A percentile compares a stretch with the other conserved stretches of the same genome.
These are phyloP conservation scores for Aspergillus ostianus DNA, from an alignment of 495 filamentous ascomycete species.

Conservation along the genomic window DNA sequence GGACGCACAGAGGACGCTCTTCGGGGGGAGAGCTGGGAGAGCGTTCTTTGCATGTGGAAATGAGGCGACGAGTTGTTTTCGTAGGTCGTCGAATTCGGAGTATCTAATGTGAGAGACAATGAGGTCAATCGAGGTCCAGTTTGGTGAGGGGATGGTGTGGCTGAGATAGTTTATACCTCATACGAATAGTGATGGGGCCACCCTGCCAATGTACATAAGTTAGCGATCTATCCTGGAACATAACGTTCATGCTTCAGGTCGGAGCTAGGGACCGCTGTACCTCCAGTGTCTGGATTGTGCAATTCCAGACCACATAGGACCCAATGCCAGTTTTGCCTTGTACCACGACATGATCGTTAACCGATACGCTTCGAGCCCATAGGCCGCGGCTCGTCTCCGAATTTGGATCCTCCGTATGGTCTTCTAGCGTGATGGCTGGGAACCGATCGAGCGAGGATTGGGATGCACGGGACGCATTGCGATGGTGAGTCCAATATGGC, in stretches of 20 bases:
- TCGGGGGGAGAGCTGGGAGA: constrained; percentile 65
- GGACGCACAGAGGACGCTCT: constrained; percentile 65
- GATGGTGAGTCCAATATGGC: constrained; percentile 52
- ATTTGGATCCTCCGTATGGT: constrained; percentile 63
- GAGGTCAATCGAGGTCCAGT: not conserved
- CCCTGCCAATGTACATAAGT: constrained; percentile 43
- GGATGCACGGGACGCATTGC: constrained; percentile 42
- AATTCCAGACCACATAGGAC: constrained; percentile 75
- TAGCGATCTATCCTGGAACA: constrained; percentile 13
- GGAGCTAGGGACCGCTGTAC: constrained; percentile 38
- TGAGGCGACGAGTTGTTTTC: constrained; percentile 54
- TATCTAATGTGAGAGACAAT: constrained; percentile 46
- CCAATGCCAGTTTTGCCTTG: constrained; percentile 62
- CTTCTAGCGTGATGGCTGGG: constrained; percentile 61
- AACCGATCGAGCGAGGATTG: constrained; percentile 40
- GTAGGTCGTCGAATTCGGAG: constrained; percentile 69
- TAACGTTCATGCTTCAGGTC: not conserved
- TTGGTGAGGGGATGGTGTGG: not conserved
- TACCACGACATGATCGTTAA: constrained; percentile 67
- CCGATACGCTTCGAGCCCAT: constrained; percentile 65
- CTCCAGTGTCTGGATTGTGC: constrained; percentile 66
- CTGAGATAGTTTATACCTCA: constrained; percentile 42
- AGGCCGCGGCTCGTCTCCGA: constrained; percentile 59
- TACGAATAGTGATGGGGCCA: constrained; percentile 58
- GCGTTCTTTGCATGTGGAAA: constrained; percentile 66